phyloP scores from a whole-genome alignment of 768 basidiomycete species.

The Tulasnella sp. region DNA sequence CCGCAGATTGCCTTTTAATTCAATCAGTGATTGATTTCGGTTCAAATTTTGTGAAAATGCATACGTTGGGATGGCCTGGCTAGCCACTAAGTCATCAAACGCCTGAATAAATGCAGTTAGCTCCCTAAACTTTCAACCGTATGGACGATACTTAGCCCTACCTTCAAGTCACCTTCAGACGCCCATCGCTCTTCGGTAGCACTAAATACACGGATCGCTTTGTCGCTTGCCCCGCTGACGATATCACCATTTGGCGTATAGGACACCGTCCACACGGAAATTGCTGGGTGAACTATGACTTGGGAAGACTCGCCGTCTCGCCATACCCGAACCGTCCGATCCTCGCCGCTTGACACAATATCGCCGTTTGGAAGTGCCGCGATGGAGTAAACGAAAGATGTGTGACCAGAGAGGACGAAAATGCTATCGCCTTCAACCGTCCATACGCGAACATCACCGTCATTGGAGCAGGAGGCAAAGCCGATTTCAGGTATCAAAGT shows the following conservation, averaged over 20 bases:
- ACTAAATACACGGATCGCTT: constrained; percentile 79
- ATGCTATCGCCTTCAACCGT: constrained; percentile 70
- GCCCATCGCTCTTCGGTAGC: constrained; percentile 66
- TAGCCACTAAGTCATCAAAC: constrained; percentile 69
- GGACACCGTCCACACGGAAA: constrained; percentile 94
- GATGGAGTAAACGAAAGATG: constrained; percentile 91
- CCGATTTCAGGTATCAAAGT: constrained; percentile 75
- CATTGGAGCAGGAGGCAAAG: constrained; percentile 94
- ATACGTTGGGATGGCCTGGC: constrained; percentile 63
- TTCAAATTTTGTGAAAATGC: constrained; percentile 15
- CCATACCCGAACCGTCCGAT: constrained; percentile 89
- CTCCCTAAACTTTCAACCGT: not conserved
- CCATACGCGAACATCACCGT: constrained; percentile 94
- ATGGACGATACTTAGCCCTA: constrained; percentile 17
- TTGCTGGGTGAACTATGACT: constrained; percentile 85
- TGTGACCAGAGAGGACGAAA: constrained; percentile 84
- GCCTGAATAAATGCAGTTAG: not conserved
- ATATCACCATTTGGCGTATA: constrained; percentile 87
- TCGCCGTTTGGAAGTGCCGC: constrained; percentile 73
- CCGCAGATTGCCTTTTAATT: constrained; percentile 57
- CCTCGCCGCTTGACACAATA: constrained; percentile 87
- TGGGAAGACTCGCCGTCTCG: constrained; percentile 87
- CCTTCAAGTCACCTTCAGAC: constrained; percentile 50
- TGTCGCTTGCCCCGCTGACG: constrained; percentile 85
- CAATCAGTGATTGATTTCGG: not conserved